Percentiles rank a stretch among this genome's conserved stretches.
phyloP scores from a whole-genome alignment of 2,329 filamentous ascomycete genomes.

The Chalara sp. region DNA sequence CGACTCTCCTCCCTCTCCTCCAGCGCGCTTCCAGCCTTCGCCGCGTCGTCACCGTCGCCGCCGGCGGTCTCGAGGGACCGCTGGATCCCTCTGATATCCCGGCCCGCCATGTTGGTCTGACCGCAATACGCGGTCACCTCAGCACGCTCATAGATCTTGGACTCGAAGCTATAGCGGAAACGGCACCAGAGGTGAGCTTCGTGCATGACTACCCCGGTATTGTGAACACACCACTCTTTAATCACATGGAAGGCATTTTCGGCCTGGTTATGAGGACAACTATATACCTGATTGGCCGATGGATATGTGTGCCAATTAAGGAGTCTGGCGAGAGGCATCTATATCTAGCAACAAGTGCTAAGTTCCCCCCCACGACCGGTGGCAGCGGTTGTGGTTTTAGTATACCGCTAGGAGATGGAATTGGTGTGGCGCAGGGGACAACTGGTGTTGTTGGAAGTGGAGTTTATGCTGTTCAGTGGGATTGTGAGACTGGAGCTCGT shows the following conservation, averaged over 20 bases:
- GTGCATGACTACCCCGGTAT: constrained; percentile 17
- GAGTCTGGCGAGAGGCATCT: no score
- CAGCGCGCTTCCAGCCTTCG: constrained; percentile 32
- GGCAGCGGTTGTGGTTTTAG: no score
- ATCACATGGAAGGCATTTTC: constrained; percentile 1
- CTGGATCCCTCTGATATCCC: constrained; percentile 15
- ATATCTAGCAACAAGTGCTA: no score
- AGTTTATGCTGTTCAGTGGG: no score
- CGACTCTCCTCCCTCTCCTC: constrained; percentile 50
- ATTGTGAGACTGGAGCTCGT: no score
- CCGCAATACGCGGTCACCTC: constrained; percentile 10
- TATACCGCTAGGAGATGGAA: no score
- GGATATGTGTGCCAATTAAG: no score
- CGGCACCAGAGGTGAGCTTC: constrained; percentile 14
- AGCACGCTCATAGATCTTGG: constrained; percentile 12
- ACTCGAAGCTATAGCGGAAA: constrained; percentile 12
- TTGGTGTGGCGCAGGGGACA: no score
- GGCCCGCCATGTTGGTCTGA: constrained; percentile 8
- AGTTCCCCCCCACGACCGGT: no score
- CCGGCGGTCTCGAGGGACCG: constrained; percentile 12
- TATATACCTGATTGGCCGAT: no score
- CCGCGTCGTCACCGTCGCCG: constrained; percentile 39
- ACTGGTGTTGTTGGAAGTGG: no score
- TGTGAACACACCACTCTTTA: constrained; percentile 8
- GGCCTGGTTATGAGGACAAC: constrained; percentile 1